Conservation (phyloP, 164 flowering plant species). For the Nymphaea thermarum region DNA sequence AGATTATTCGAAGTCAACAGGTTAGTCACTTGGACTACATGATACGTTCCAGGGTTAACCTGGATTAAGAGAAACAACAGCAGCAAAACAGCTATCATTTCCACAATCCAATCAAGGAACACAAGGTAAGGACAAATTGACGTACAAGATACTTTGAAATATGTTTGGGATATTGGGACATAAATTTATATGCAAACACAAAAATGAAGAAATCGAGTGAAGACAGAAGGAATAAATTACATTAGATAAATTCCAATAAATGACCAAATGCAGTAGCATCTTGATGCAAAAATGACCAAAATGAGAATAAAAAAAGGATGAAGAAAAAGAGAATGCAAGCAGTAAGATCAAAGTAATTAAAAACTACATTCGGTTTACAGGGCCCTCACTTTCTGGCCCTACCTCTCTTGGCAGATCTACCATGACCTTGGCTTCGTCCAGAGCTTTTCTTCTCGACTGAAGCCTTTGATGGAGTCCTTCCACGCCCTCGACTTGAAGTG, state of each 20-base stretch:
- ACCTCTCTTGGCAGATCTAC: conserved; percentile 45
- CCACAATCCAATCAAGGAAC: too few relatives aligned
- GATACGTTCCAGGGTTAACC: too few relatives aligned
- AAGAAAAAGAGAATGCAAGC: neutral
- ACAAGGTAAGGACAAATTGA: too few relatives aligned
- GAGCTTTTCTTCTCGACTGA: conserved; percentile 14
- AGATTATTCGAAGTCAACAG: too few relatives aligned
- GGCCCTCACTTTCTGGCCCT: neutral
- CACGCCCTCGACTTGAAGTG: conserved; percentile 35
- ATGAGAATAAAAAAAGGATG: neutral
- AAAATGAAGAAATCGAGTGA: neutral
- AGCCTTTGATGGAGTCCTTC: conserved; percentile 26
- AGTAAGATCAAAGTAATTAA: neutral
- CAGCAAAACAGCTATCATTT: too few relatives aligned
- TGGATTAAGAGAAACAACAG: too few relatives aligned
- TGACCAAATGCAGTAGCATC: neutral
- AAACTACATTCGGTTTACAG: neutral
- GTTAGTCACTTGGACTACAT: too few relatives aligned
- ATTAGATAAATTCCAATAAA: neutral
- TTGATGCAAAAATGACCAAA: neutral
- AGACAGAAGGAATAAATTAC: neutral
- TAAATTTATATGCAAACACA: neutral
- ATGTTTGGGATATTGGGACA: too few relatives aligned
- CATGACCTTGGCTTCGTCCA: conserved; percentile 56
- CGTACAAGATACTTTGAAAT: too few relatives aligned